Evolutionary conservation across 371 early-diverging fungal species (phyloP).

Genomic region (Chytridium lagenaria): DNA sequence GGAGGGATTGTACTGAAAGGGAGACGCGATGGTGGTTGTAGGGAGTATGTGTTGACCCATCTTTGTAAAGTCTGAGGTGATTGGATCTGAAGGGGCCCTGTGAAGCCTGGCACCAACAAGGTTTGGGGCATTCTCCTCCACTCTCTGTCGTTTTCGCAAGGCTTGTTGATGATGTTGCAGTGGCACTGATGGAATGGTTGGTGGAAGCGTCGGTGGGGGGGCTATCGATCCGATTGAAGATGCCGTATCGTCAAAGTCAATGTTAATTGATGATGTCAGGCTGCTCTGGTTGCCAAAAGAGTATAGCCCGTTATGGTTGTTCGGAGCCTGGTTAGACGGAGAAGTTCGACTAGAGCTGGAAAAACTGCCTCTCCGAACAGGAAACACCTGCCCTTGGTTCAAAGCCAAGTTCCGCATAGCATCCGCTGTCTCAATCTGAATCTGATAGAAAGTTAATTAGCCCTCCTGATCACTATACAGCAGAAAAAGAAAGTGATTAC

Average conservation of each 20-base stretch:
- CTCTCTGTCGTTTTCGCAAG: neutral
- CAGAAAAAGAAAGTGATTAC: too few relatives aligned
- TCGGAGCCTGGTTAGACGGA: neutral
- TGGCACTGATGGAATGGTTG: neutral
- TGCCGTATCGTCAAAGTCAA: neutral
- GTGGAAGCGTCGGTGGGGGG: too few relatives aligned
- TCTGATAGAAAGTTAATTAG: neutral
- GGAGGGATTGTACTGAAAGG: neutral
- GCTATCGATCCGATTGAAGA: neutral
- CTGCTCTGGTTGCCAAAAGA: neutral
- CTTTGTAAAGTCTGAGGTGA: neutral
- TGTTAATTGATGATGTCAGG: neutral
- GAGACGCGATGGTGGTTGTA: too few relatives aligned
- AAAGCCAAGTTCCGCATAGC: neutral
- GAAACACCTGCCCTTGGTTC: neutral
- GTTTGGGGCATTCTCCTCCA: neutral
- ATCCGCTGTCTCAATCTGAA: neutral
- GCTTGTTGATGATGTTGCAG: neutral
- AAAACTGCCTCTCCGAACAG: neutral
- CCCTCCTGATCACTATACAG: too few relatives aligned
- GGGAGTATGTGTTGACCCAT: neutral
- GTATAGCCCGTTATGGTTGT: neutral
- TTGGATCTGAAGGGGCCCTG: neutral
- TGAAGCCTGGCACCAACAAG: neutral
- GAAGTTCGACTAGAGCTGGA: neutral